Base-by-base conservation (phyloP, 306 rosid genomes). In the Elaeagnus macrophylla region DNA sequence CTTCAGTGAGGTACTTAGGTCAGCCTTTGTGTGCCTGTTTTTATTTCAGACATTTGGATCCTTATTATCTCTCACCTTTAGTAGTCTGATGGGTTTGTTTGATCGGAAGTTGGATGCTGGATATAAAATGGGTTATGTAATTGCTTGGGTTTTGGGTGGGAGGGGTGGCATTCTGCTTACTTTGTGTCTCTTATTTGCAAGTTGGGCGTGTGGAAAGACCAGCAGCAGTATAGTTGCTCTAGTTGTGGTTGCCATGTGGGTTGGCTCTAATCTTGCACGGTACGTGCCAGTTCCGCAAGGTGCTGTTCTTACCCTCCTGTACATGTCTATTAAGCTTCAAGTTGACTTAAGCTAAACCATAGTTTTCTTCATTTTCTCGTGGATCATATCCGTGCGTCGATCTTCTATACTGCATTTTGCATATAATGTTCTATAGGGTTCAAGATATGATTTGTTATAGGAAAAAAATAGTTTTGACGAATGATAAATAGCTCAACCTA, bases 141-240 rank as follows among this genome's bases (percentile, higher is more conserved):
- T 90, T 54, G 95, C 97, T 19, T 86, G 91, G 94, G 51, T 82
- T 74, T 56, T 91, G 71, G 96, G 95, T 19, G 97, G 95, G 18
- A 78, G 77, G 57, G 80, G 78, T 6, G 97, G 97, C 39, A 56
- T 91, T 61, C 69, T 91, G 76, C 83, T 90, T 9, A 74, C 89
- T 48, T 40, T 91, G 67, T 81, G 83, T 70, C 76, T 86, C 66
- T 83, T 86, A 11, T 86, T 90, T 67, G 86, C 89, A 13, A 86
- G 96, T 68, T 91, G 97, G 94, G 77, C 68, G 53, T 91, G 81
- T 48, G 97, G 96, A 53, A 91, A 91, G 80, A 84, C 85, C 68
- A 86, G 94, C 60, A 91, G 96, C 64, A 84, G 86, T 63, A 58
- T 67, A 18, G 97, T 84, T 71, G 81, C 77, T 64, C 67, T 90